Base-by-base conservation (phyloP, 257 asterid species). In the Solanum appendiculatum region DNA sequence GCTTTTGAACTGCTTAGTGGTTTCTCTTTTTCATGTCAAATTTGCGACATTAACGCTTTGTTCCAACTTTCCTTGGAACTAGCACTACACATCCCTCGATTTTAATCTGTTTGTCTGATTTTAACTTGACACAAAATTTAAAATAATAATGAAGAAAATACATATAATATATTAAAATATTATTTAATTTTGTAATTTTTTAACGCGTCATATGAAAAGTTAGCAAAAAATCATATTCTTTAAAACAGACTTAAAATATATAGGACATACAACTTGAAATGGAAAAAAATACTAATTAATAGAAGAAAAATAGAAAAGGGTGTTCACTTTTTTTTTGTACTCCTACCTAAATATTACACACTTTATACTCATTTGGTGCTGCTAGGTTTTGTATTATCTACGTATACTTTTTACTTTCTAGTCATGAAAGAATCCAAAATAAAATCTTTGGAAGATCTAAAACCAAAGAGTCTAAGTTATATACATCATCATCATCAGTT, bases 1-100 rank as follows among this genome's bases (percentile, higher is more conserved):
- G 91, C 97, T 95, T 96, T 94, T 87, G 86, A 69, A 89, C 94
- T 93, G 93, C 70, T 86, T 81, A 80, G 51, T 91, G 92, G 97
- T 93, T 94, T 90, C 96, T 89, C 97, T 95, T 96, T 93, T 90
- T 89, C 93, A 83, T 88, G 92, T 93, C 96, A 94, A 89, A 88
- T 85, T 86, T 70, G 89, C 93, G 93, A 86, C 93, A 90, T 92
- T 60, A 88, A 82, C 90, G 94, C 93, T 88, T 73, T 54, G 66
- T 77, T 85, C 54, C 63, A 86, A 40, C 87, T 74, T 91, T 88
- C 91, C 98, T 94, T 86, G 98, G 91, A 86, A 92, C 90, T 90
- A 87, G 74, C 91, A 88, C 91, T 77, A 44, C 75, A 85, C 54
- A 86, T 58, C 27, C 2, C 27, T 56, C 3, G 16, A 0, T 60